Conservation (phyloP, 2,329 filamentous ascomycete species). For the Coleophoma crateriformis region DNA sequence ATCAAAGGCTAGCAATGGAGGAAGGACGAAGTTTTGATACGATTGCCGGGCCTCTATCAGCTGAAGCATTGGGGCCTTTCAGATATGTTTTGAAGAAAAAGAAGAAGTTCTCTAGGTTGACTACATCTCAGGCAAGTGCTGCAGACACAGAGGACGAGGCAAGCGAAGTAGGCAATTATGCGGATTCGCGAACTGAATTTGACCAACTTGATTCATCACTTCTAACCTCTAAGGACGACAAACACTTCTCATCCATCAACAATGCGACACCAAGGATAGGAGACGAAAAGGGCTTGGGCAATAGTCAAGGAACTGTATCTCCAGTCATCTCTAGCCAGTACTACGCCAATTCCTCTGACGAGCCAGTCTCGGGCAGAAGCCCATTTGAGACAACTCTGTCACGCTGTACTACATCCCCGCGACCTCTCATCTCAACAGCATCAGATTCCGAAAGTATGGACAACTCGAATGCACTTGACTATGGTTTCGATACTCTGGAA, state of each 20-base stretch:
- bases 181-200: too few relatives aligned
- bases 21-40: not conserved
- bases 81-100: not conserved
- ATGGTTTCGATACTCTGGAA: conserved; percentile 24
- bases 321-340: too few relatives aligned
- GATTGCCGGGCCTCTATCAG: not conserved
- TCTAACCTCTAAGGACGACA: too few relatives aligned
- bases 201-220: too few relatives aligned
- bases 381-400: not conserved
- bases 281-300: too few relatives aligned
- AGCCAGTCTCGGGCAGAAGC: not conserved
- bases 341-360: not conserved
- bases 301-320: too few relatives aligned
- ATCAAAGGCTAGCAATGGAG: not conserved
- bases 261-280: too few relatives aligned
- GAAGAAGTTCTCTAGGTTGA: not conserved
- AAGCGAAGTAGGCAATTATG: not conserved
- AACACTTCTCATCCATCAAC: too few relatives aligned
- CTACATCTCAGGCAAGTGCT: not conserved
- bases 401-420: not conserved
- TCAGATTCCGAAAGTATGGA: too few relatives aligned
- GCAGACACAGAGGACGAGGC: not conserved
- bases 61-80: not conserved
- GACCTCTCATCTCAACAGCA: too few relatives aligned
- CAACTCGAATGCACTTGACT: conserved; percentile 3